phyloP scores from a whole-genome alignment of 306 rosid genomes.

The Casuarina glauca region DNA sequence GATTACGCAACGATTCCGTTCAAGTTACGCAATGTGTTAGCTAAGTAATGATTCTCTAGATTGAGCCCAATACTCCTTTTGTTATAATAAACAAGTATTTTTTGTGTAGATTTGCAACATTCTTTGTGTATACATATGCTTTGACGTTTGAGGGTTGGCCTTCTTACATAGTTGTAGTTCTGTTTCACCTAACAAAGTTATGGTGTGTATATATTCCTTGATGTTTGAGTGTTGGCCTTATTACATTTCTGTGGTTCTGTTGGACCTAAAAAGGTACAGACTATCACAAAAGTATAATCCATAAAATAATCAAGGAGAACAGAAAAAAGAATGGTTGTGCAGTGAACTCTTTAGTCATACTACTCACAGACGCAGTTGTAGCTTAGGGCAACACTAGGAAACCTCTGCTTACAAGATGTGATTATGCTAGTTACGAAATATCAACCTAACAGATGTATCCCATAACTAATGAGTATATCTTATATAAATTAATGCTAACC shows the following conservation, averaged over 20 bases:
- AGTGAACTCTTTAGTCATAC: neutral
- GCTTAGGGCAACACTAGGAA: conserved; percentile 12
- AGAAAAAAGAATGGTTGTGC: neutral
- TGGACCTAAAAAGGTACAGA: neutral
- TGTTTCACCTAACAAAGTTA: neutral
- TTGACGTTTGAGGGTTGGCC: neutral
- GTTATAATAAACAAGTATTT: neutral
- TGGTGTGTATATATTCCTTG: neutral
- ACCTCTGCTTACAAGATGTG: conserved; percentile 7
- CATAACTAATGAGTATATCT: neutral
- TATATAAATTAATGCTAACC: neutral
- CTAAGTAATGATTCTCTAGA: conserved; percentile 31
- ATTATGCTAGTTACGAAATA: neutral
- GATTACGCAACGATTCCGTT: conserved; percentile 29
- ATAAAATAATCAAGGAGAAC: neutral
- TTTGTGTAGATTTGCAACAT: neutral
- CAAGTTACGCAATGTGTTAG: conserved; percentile 24
- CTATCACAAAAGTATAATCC: neutral
- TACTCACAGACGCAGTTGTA: conserved; percentile 6
- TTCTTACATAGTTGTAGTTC: conserved; percentile 14
- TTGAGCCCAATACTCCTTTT: neutral
- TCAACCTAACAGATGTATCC: neutral
- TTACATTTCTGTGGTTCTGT: conserved; percentile 10
- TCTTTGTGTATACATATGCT: neutral
- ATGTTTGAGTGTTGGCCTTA: conserved; percentile 3